phyloP scores from a whole-genome alignment of 441 rosid genomes.

The Erodium texanum region DNA sequence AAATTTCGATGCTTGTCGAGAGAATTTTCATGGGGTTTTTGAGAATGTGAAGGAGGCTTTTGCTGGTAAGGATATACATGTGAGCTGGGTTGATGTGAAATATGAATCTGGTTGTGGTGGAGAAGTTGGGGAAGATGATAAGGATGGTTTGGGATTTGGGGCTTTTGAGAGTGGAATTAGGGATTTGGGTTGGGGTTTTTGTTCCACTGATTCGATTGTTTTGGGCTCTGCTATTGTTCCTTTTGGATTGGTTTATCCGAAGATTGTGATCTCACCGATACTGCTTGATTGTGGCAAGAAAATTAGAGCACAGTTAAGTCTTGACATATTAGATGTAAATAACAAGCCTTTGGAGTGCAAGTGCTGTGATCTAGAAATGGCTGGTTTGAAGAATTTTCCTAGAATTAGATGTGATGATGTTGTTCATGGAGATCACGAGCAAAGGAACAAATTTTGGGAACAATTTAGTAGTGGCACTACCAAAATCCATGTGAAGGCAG shows the following conservation, averaged over 20 bases:
- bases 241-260: conserved; percentile 74
- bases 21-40: conserved; percentile 37
- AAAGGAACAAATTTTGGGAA: conserved; percentile 23
- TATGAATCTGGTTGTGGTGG: neutral
- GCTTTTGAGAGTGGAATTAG: conserved; percentile 42
- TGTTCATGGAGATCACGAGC: conserved; percentile 16
- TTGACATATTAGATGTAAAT: conserved; percentile 55
- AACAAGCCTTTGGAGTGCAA: conserved; percentile 75
- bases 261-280: conserved; percentile 35
- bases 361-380: conserved; percentile 56
- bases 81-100: conserved; percentile 63
- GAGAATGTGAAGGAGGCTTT: conserved; percentile 49
- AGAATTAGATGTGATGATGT: conserved; percentile 15
- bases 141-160: conserved; percentile 23
- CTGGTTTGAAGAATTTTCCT: conserved; percentile 21
- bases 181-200: conserved; percentile 81
- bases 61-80: conserved; percentile 59
- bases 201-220: conserved; percentile 56
- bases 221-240: conserved; percentile 58
- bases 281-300: conserved; percentile 15
- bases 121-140: conserved; percentile 5
- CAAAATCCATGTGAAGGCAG: conserved; percentile 42
- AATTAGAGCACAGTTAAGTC: conserved; percentile 38
- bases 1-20: conserved; percentile 20
- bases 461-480: conserved; percentile 21